Evolutionary conservation across 495 filamentous ascomycete species (phyloP).

Genomic region (Penicillium daleae): DNA sequence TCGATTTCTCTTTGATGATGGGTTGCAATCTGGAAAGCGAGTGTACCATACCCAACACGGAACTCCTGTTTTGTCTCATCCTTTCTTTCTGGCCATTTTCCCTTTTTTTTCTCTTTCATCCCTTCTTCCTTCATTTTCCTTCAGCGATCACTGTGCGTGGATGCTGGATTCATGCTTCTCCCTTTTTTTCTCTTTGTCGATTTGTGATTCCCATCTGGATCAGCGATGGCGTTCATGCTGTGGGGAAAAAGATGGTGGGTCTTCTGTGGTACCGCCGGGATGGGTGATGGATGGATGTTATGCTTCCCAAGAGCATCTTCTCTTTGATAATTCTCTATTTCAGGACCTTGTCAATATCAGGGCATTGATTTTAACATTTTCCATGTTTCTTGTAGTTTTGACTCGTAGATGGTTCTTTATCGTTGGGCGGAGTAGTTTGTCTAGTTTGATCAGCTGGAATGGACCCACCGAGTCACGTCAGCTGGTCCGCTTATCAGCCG

Average conservation of each 20-base stretch:
- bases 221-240: slow-evolving; percentile 42
- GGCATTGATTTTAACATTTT: not conserved
- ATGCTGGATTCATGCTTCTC: slow-evolving; percentile 4
- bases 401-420: too few relatives aligned
- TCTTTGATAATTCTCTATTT: slow-evolving; percentile 13
- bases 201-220: slow-evolving; percentile 29
- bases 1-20: slow-evolving; percentile 17
- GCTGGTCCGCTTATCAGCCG: slow-evolving; percentile 22
- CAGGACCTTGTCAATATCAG: slow-evolving; percentile 10
- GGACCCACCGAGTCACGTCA: slow-evolving; percentile 23
- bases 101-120: not conserved
- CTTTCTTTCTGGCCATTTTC: slow-evolving; percentile 11
- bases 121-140: slow-evolving; percentile 8
- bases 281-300: slow-evolving; percentile 11
- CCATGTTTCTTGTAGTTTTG: too few relatives aligned
- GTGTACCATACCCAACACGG: slow-evolving; percentile 33
- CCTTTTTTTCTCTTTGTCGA: slow-evolving; percentile 16
- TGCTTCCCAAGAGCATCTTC: not conserved
- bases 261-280: slow-evolving; percentile 12
- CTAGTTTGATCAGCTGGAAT: slow-evolving; percentile 1
- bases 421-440: too few relatives aligned
- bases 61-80: slow-evolving; percentile 20
- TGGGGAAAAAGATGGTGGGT: slow-evolving; percentile 31
- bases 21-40: slow-evolving; percentile 17
- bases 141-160: slow-evolving; percentile 3